Evolutionary conservation across 129 eudicot species (phyloP), one percentile per base, ranked within the genome.

Genomic region (Arctium minus): DNA sequence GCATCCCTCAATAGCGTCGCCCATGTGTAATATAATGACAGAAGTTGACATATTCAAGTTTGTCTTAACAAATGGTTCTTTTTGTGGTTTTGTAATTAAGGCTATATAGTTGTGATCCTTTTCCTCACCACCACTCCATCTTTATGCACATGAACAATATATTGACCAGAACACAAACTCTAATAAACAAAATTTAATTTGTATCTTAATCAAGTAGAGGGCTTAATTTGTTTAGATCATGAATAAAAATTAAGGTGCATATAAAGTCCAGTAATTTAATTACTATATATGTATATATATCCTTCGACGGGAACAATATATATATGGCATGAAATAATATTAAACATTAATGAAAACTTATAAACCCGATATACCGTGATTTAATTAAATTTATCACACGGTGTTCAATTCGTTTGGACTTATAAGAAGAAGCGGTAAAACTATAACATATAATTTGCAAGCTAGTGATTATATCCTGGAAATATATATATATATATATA

Each of bases 51-150:
- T 60, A n/a, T 60, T 60, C 68, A 60, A 17, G 8, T 60, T 60
- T 60, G 68, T 60, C 68, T 60, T 17, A 60, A 60, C 29, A 60
- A 5, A 15, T 17, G 27, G 18, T 13, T 13, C 13, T 53, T 50
- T 50, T 53, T 11, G 36, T 33, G 3, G 3, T 33, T 33, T 33
- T 33, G 36, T 33, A 33, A 33, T 33, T 33, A 33, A 33, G 36
- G 36, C 36, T 1, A 33, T 2, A n/a, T n/a, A n/a, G n/a, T n/a
- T n/a, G 1, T 33, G 36, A 1, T 33, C 68, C 68, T 15, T 30
- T 22, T 76, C 22, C 17, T 76, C 70, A 29, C 31, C 64, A 40
- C 8, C 70, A 84, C 83, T 79, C 87, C 70, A 78, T 72, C 0
- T 40, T 65, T 31, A 48, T 36, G 77, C 86, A 76, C 77, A 83